Percentiles rank a stretch among this genome's conserved stretches.
Evolutionary conservation across 352 stramenopile species (phyloP).

Genomic region (Phytophthora vignae): DNA sequence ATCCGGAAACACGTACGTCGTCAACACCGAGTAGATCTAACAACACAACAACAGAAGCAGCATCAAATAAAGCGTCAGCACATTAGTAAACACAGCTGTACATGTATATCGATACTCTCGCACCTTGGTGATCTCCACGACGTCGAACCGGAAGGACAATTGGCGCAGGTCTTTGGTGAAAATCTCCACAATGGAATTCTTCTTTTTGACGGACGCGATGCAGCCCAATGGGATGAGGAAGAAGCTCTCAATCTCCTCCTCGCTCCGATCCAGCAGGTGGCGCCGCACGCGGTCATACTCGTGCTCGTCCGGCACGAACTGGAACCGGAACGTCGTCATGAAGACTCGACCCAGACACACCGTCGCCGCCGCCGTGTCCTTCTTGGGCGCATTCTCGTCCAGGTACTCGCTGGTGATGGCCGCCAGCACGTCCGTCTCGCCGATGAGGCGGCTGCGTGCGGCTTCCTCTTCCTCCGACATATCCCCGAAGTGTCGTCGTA

Average conservation of each 20-base stretch:
- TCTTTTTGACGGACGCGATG: slow-evolving; percentile 84
- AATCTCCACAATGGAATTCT: slow-evolving; percentile 80
- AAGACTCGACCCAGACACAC: slow-evolving; percentile 76
- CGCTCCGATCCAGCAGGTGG: slow-evolving; percentile 62
- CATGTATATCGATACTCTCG: background rate
- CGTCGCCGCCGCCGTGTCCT: slow-evolving; percentile 63
- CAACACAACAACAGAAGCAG: background rate
- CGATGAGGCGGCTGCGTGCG: slow-evolving; percentile 54
- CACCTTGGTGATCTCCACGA: slow-evolving; percentile 71
- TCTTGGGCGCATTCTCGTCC: slow-evolving; percentile 63
- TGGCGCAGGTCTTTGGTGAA: slow-evolving; percentile 82
- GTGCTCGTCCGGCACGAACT: slow-evolving; percentile 75
- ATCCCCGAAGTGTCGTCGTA: no score
- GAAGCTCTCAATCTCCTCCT: slow-evolving; percentile 80
- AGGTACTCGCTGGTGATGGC: slow-evolving; percentile 82
- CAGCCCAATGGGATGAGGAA: slow-evolving; percentile 79
- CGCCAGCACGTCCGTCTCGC: slow-evolving; percentile 80
- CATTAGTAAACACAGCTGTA: background rate
- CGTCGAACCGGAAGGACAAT: slow-evolving; percentile 80
- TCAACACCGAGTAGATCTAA: slow-evolving; percentile 82
- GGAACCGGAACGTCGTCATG: slow-evolving; percentile 89
- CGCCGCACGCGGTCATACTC: slow-evolving; percentile 59
- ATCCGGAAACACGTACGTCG: slow-evolving; percentile 84
- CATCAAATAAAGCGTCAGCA: background rate
- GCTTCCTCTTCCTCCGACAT: slow-evolving; percentile 40